Evolutionary conservation across 352 stramenopile species (phyloP).

Genomic region (Globisporangium sylvaticum): DNA sequence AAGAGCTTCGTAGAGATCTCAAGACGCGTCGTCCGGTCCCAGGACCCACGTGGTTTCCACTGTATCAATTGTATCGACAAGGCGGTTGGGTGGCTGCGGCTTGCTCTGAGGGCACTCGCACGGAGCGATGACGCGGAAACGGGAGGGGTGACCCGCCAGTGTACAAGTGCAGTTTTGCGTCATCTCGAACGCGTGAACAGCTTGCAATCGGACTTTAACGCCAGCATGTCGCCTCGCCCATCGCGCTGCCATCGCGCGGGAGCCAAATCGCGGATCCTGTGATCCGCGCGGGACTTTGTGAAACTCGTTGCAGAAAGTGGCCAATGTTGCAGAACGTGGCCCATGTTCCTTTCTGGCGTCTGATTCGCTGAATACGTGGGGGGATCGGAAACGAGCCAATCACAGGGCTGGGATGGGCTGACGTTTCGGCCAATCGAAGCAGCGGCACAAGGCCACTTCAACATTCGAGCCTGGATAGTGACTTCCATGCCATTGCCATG

Average conservation of each 20-base stretch:
- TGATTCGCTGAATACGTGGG: slow-evolving; percentile 31
- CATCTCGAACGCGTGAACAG: not conserved
- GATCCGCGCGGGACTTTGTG: not conserved
- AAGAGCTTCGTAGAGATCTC: no score
- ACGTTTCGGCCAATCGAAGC: not conserved
- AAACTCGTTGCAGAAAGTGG: slow-evolving; percentile 23
- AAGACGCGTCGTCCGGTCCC: not conserved
- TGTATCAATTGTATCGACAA: not conserved
- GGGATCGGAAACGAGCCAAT: not conserved
- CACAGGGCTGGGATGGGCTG: not conserved
- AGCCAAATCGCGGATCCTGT: not conserved
- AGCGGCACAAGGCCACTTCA: not conserved
- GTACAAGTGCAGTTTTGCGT: not conserved
- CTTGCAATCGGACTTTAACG: not conserved
- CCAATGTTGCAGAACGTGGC: slow-evolving; percentile 45
- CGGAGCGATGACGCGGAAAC: not conserved
- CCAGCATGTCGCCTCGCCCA: not conserved
- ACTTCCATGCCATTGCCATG: no score
- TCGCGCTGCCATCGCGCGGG: not conserved
- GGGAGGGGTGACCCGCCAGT: not conserved
- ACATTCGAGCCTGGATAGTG: no score
- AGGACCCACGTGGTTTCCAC: not conserved
- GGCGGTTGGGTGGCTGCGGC: slow-evolving; percentile 6
- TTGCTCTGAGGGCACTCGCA: not conserved
- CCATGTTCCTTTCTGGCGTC: slow-evolving; percentile 39